These are phyloP conservation scores for Cyamopsis tetragonoloba DNA, from an alignment of 306 rosid species.

Conservation along the genomic window DNA sequence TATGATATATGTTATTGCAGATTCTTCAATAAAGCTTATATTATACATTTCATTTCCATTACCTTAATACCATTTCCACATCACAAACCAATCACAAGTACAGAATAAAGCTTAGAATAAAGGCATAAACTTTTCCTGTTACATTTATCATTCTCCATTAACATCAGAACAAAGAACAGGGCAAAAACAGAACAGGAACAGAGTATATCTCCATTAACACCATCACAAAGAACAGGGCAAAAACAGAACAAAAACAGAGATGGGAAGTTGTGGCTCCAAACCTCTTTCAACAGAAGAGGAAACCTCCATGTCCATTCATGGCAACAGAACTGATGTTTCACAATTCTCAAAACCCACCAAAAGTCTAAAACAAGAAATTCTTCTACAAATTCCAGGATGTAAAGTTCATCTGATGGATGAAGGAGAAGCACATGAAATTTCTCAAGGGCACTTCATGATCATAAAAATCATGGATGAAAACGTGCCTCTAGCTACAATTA, in stretches of 20 bases:
- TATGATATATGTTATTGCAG: conserved; percentile 22
- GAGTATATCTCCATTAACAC: conserved; percentile 6
- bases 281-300: not conserved
- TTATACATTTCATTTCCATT: conserved; percentile 44
- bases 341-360: conserved; percentile 32
- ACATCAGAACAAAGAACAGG: not conserved
- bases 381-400: conserved; percentile 66
- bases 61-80: conserved; percentile 10
- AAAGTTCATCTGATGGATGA: conserved; percentile 69
- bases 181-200: conserved; percentile 17
- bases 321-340: not conserved
- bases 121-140: conserved; percentile 4
- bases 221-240: conserved; percentile 10
- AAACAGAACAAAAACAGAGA: conserved; percentile 25
- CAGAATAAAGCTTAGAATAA: conserved; percentile 46
- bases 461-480: conserved; percentile 49
- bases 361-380: conserved; percentile 41
- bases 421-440: conserved; percentile 66
- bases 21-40: conserved; percentile 30
- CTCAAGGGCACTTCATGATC: conserved; percentile 63
- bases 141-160: conserved; percentile 1
- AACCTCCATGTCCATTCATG: not conserved
- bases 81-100: conserved; percentile 17
- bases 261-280: conserved; percentile 53
- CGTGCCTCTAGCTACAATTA: conserved; percentile 57